phyloP scores from a whole-genome alignment of 768 basidiomycete genomes.

The Suillus subluteus region DNA sequence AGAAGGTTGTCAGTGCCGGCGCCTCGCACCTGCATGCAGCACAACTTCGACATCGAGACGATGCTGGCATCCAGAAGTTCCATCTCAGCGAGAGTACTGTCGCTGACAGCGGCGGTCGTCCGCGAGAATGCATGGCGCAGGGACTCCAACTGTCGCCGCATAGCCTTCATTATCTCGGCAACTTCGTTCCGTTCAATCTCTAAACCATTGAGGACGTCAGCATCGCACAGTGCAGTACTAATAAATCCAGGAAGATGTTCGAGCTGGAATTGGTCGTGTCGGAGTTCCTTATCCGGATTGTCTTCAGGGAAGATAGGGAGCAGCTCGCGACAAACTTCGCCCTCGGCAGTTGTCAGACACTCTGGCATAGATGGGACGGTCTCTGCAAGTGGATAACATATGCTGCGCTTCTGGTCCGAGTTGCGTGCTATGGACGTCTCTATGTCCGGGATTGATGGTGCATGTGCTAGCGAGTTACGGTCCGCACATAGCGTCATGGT shows the following conservation, averaged over 20 bases:
- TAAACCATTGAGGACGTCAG: conserved; percentile 3
- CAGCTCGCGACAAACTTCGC: not conserved
- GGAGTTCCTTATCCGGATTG: not conserved
- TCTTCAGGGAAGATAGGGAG: conserved; percentile 3
- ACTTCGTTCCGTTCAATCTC: conserved; percentile 5
- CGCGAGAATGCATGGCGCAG: not conserved
- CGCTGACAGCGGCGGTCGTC: not conserved
- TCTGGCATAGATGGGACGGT: not conserved
- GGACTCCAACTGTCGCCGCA: conserved; percentile 2
- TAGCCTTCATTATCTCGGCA: not conserved
- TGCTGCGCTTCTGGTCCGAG: not conserved
- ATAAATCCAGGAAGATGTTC: conserved; percentile 2
- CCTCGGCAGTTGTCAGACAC: not conserved
- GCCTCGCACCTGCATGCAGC: conserved; percentile 27
- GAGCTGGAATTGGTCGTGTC: conserved; percentile 4
- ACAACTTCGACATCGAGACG: conserved; percentile 69
- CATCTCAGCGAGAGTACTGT: conserved; percentile 38
- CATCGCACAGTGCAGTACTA: not conserved
- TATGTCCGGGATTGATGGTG: not conserved
- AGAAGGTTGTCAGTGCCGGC: not conserved
- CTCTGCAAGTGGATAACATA: not conserved
- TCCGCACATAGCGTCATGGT: not conserved
- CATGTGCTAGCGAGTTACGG: not conserved
- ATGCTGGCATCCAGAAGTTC: conserved; percentile 76
- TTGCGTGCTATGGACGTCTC: not conserved